phyloP scores from a whole-genome alignment of 306 rosid species.

The Vicia villosa region DNA sequence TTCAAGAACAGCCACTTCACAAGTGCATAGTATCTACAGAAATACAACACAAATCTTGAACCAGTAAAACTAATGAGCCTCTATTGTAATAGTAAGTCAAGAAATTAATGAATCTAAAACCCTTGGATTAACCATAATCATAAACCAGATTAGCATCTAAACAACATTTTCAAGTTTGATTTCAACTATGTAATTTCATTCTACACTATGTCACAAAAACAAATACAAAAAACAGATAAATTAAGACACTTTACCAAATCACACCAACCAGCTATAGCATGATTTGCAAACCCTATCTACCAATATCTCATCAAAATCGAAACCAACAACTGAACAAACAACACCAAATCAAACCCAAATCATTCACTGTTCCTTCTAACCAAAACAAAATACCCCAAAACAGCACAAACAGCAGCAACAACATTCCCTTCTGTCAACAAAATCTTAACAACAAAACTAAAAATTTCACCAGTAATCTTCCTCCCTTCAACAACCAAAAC shows the following conservation, averaged over 20 bases:
- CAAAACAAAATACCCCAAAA: constrained; percentile 78
- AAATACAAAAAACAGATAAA: constrained; percentile 7
- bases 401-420: constrained; percentile 88
- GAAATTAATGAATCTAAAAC: constrained; percentile 27
- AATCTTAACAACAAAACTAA: constrained; percentile 63
- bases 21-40: constrained; percentile 7
- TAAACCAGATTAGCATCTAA: constrained; percentile 18
- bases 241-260: constrained; percentile 44
- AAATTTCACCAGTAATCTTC: constrained; percentile 75
- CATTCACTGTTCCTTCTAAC: constrained; percentile 54
- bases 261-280: constrained; percentile 15
- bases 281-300: constrained; percentile 33
- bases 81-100: constrained; percentile 8
- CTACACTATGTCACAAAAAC: constrained; percentile 15
- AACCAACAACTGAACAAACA: neutral
- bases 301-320: constrained; percentile 20
- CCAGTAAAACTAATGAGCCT: neutral
- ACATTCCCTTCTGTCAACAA: constrained; percentile 86
- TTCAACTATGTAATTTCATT: constrained; percentile 8
- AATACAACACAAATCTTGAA: constrained; percentile 8
- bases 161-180: constrained; percentile 26
- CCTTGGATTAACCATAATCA: constrained; percentile 17
- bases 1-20: constrained; percentile 8
- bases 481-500: constrained; percentile 79
- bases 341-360: neutral